phyloP scores from a whole-genome alignment of 257 asterid genomes.

The Prunella vulgaris region DNA sequence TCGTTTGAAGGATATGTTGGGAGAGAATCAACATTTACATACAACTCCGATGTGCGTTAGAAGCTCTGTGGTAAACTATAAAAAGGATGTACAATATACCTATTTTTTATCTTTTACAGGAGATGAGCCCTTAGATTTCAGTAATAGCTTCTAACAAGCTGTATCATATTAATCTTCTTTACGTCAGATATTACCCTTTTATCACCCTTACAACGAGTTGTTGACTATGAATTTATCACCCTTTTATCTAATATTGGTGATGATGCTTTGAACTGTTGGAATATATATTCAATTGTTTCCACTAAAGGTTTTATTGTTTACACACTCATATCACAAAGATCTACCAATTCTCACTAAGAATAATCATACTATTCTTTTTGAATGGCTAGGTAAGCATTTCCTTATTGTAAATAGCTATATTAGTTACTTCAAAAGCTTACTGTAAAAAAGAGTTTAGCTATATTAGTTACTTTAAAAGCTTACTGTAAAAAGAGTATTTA shows the following conservation, averaged over 20 bases:
- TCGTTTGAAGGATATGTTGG: not conserved
- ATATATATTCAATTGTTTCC: not conserved
- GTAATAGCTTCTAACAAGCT: not conserved
- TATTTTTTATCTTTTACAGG: not conserved
- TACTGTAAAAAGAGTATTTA: no score
- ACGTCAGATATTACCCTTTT: not conserved
- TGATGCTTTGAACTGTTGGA: conserved; percentile 5
- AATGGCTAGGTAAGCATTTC: conserved; percentile 72
- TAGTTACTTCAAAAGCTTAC: conserved; percentile 12
- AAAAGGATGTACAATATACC: not conserved
- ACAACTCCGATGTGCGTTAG: not conserved
- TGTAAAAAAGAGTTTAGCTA: no score
- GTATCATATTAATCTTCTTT: not conserved
- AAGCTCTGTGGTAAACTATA: not conserved
- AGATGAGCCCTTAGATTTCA: not conserved
- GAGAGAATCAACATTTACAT: not conserved
- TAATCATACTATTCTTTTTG: conserved; percentile 71
- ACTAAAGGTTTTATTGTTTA: conserved; percentile 40
- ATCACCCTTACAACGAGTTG: not conserved
- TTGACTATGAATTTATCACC: not conserved
- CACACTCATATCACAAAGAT: conserved; percentile 83
- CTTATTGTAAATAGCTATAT: not conserved
- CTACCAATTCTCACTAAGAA: conserved; percentile 76
- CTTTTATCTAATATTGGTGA: not conserved
- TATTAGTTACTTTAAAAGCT: no score